Evolutionary conservation across 257 asterid species (phyloP).

Genomic region (Craterostigma plantagineum): DNA sequence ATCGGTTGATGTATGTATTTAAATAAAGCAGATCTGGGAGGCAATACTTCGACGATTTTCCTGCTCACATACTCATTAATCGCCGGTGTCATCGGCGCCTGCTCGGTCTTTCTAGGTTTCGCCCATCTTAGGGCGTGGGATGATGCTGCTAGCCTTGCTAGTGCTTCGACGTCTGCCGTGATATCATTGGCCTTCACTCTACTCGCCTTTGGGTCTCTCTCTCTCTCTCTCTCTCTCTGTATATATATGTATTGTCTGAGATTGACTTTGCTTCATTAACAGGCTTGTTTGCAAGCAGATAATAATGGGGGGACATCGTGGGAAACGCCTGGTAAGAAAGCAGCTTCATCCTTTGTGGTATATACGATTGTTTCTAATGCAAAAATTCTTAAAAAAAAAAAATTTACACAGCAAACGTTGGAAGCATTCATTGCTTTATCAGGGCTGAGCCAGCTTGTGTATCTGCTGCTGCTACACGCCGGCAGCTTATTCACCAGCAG

Average conservation of each 20-base stretch:
- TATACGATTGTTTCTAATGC: not conserved
- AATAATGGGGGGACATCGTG: constrained; percentile 59
- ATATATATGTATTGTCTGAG: not conserved
- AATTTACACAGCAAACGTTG: constrained; percentile 47
- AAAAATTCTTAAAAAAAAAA: not conserved
- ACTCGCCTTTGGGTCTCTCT: constrained; percentile 78
- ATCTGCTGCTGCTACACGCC: constrained; percentile 41
- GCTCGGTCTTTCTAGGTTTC: constrained; percentile 30
- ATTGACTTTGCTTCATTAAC: constrained; percentile 7
- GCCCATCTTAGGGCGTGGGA: constrained; percentile 40
- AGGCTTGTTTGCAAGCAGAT: constrained; percentile 78
- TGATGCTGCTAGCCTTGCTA: constrained; percentile 23
- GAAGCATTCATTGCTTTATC: constrained; percentile 52
- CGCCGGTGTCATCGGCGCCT: constrained; percentile 41
- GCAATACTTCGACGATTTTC: constrained; percentile 52
- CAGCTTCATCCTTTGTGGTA: not conserved
- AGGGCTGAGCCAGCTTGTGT: constrained; percentile 37
- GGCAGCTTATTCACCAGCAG: constrained; percentile 36
- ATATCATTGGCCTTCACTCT: constrained; percentile 38
- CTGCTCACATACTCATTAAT: constrained; percentile 36
- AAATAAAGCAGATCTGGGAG: constrained; percentile 65
- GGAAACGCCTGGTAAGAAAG: constrained; percentile 47
- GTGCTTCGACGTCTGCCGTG: constrained; percentile 36
- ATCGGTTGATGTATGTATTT: too few relatives aligned
- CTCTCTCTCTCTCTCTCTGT: not conserved